A percentile compares a stretch with the other conserved stretches of the same genome.
phyloP scores from a whole-genome alignment of 345 rosid genomes.

The Alliaria petiolata region DNA sequence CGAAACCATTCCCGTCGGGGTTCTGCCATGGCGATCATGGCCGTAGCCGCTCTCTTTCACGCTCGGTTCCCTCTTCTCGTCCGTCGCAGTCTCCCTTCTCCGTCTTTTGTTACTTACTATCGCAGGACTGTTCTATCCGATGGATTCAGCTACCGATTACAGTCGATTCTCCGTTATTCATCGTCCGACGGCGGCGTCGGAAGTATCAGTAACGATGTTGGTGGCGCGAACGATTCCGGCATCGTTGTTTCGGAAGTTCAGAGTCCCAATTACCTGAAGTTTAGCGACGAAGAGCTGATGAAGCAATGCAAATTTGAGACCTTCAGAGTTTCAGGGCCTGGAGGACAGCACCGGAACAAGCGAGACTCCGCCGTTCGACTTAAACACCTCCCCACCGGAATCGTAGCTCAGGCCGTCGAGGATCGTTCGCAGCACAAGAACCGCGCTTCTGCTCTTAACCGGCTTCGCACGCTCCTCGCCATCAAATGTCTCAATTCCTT shows the following conservation, averaged over 20 bases:
- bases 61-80: constrained; percentile 24
- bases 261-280: constrained; percentile 39
- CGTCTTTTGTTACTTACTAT: background rate
- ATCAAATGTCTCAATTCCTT: constrained; percentile 49
- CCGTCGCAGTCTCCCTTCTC: constrained; percentile 4
- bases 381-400: constrained; percentile 82
- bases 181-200: constrained; percentile 19
- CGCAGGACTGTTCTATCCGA: background rate
- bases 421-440: constrained; percentile 95
- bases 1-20: constrained; percentile 9
- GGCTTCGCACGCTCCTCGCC: constrained; percentile 77
- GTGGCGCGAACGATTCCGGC: background rate
- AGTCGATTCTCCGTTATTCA: constrained; percentile 11
- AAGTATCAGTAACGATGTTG: too few species aligned
- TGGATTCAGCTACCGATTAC: background rate
- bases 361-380: constrained; percentile 91
- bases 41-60: constrained; percentile 28
- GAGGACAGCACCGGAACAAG: constrained; percentile 97
- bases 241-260: background rate
- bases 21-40: constrained; percentile 30
- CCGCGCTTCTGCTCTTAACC: constrained; percentile 74
- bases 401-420: constrained; percentile 78
- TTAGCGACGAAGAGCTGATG: constrained; percentile 72
- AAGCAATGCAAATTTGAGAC: constrained; percentile 68
- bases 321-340: constrained; percentile 80